These are phyloP conservation scores for Mycena amicta DNA, from an alignment of 768 basidiomycete genomes.

Conservation along the genomic window DNA sequence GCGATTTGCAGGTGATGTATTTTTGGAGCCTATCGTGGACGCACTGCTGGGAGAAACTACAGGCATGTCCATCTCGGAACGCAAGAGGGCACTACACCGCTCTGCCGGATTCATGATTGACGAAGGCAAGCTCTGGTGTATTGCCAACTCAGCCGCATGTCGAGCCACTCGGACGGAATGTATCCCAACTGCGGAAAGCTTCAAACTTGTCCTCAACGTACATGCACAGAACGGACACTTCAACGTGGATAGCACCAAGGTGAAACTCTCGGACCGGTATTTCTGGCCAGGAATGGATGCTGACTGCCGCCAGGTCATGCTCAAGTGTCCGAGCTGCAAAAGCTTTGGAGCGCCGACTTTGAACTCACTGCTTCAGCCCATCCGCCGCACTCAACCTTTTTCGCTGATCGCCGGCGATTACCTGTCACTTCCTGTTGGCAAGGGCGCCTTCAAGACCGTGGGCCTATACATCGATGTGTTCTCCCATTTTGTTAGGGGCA, in stretches of 20 bases:
- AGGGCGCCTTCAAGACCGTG: conserved; percentile 25
- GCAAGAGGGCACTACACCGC: conserved; percentile 1
- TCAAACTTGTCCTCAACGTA: conserved; percentile 10
- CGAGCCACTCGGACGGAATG: conserved; percentile 7
- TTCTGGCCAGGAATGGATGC: conserved; percentile 25
- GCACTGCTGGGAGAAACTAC: conserved; percentile 3
- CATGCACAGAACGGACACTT: conserved; percentile 25
- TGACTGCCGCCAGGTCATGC: conserved; percentile 24
- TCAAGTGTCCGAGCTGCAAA: conserved; percentile 29
- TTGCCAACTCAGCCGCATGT: conserved; percentile 5
- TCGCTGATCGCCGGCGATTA: conserved; percentile 33
- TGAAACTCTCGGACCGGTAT: conserved; percentile 20
- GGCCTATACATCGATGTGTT: conserved; percentile 25
- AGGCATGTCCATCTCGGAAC: conserved; percentile 16
- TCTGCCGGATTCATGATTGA: conserved; percentile 12
- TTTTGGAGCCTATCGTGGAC: conserved; percentile 16
- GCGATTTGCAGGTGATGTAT: conserved; percentile 18
- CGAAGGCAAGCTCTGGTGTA: conserved; percentile 16
- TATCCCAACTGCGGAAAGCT: conserved; percentile 8
- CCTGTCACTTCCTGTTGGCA: conserved; percentile 27
- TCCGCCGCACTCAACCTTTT: conserved; percentile 31
- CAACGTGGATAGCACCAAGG: conserved; percentile 26
- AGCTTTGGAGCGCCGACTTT: conserved; percentile 27
- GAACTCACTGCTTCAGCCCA: conserved; percentile 31
- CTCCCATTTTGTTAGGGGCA: conserved; percentile 27